phyloP scores from a whole-genome alignment of 352 stramenopile species.

The Phytophthora tentaculata region DNA sequence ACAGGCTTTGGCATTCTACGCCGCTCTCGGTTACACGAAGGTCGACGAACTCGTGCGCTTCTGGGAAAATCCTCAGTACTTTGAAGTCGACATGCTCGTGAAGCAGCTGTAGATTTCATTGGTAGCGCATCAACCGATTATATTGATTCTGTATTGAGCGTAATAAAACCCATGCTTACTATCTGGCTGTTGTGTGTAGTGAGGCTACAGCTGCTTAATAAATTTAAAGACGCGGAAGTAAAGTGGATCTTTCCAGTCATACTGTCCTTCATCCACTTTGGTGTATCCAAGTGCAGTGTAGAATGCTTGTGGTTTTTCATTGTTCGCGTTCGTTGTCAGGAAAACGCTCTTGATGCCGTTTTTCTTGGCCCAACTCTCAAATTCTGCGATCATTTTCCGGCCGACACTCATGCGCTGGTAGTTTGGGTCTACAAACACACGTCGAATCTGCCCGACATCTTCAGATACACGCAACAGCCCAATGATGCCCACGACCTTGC shows the following conservation, averaged over 20 bases:
- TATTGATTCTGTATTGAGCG: too few relatives aligned
- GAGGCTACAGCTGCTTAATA: conserved; percentile 14
- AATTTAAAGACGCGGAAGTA: conserved; percentile 33
- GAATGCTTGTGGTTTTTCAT: conserved; percentile 14
- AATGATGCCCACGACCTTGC: conserved; percentile 33
- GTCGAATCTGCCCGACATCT: conserved; percentile 26
- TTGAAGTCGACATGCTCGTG: conserved; percentile 25
- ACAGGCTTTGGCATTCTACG: conserved; percentile 26
- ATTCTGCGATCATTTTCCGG: conserved; percentile 23
- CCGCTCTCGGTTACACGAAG: conserved; percentile 26
- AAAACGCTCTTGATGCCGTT: conserved; percentile 23
- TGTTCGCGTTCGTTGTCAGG: conserved; percentile 30
- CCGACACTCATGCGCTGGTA: conserved; percentile 35
- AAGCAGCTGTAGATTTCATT: conserved; percentile 30
- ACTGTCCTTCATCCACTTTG: conserved; percentile 12
- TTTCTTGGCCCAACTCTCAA: conserved; percentile 23
- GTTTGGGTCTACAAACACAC: conserved; percentile 35
- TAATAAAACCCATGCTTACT: too few relatives aligned
- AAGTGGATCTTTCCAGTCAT: conserved; percentile 10
- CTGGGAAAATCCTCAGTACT: conserved; percentile 25
- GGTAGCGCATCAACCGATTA: too few relatives aligned
- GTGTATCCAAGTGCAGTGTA: conserved; percentile 35
- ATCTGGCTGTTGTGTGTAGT: too few relatives aligned
- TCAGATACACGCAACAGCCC: conserved; percentile 24
- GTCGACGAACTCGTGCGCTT: conserved; percentile 14